Conservation (phyloP, 2,329 filamentous ascomycete genomes). For the Calonectria honghensis region DNA sequence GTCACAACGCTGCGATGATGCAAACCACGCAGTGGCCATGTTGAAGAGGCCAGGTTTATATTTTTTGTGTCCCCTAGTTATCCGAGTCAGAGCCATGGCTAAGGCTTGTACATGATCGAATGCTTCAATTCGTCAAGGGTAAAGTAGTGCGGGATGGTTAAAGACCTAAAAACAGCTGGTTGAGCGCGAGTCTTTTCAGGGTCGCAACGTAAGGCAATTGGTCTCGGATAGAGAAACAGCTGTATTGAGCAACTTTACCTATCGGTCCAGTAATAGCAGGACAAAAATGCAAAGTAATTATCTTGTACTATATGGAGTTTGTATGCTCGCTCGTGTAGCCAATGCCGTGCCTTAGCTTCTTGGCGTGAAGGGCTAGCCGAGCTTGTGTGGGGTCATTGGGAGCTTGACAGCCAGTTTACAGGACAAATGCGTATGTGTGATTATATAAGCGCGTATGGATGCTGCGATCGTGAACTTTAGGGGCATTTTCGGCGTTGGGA, state of each 20-base stretch:
- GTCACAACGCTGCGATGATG: constrained; percentile 7
- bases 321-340: neutral
- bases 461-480: too few species aligned
- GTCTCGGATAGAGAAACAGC: constrained; percentile 44
- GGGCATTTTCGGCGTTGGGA: neutral
- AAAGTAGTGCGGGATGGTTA: constrained; percentile 17
- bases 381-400: neutral
- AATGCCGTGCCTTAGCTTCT: constrained; percentile 15
- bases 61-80: constrained; percentile 1
- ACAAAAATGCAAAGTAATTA: constrained; percentile 15
- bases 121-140: constrained; percentile 9
- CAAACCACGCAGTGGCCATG: neutral
- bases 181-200: neutral
- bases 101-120: constrained; percentile 19
- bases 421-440: neutral
- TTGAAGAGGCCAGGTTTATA: neutral
- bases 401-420: neutral
- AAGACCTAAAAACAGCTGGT: constrained; percentile 4
- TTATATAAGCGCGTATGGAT: neutral
- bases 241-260: constrained; percentile 45
- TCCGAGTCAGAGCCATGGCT: neutral
- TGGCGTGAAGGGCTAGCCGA: neutral
- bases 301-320: neutral
- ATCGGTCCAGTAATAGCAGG: constrained; percentile 28
- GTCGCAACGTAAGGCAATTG: constrained; percentile 21